Conservation (phyloP, 1,139 yeast genomes). For the Diutina scorzettiae region DNA sequence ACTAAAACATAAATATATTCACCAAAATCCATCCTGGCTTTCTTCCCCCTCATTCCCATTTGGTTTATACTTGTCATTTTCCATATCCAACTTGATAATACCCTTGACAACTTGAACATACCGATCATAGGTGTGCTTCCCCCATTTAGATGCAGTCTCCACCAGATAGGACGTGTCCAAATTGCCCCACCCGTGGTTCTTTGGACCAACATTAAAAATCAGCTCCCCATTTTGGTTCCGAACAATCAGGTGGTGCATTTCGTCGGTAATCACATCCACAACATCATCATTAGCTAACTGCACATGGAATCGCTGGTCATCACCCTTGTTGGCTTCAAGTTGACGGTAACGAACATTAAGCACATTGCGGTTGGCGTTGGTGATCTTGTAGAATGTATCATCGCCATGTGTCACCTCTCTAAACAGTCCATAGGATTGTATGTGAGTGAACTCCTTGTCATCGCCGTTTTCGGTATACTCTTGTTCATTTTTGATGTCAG, state of each 20-base stretch:
- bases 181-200: constrained; percentile 41
- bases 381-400: background rate
- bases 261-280: background rate
- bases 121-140: constrained; percentile 21
- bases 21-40: no score
- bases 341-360: background rate
- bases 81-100: background rate
- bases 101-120: constrained; percentile 19
- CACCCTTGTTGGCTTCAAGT: background rate
- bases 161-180: constrained; percentile 26
- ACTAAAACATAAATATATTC: no score
- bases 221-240: constrained; percentile 35
- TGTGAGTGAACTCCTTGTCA: background rate
- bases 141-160: constrained; percentile 17
- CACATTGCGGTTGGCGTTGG: background rate
- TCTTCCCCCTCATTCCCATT: no score
- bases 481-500: background rate
- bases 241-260: background rate
- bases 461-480: background rate
- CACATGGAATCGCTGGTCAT: background rate
- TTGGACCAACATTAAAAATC: constrained; percentile 30
- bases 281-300: background rate
- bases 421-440: no score
- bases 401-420: no score
- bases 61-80: no score